These are phyloP conservation scores for Cardamine resedifolia DNA, from an alignment of 345 rosid genomes.

Conservation along the genomic window DNA sequence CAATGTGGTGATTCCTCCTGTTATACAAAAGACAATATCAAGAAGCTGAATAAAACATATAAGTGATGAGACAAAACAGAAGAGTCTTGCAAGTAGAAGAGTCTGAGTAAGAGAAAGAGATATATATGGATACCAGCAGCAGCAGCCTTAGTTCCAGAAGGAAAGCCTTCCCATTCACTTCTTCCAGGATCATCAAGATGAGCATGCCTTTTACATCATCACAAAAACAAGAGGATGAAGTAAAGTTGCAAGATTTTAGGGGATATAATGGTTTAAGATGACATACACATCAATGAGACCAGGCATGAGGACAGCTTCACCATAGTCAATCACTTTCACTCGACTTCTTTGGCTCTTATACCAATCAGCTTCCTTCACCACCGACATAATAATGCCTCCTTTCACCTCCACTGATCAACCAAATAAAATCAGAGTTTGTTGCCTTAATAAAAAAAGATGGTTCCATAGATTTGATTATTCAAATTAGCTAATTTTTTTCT, in stretches of 20 bases:
- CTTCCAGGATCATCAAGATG: constrained; percentile 99
- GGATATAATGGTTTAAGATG: background rate
- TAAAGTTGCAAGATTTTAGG: background rate
- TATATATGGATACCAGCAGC: constrained; percentile 75
- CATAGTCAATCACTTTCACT: constrained; percentile 61
- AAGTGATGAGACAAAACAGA: no score
- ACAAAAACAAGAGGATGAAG: constrained; percentile 14
- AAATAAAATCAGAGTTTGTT: background rate
- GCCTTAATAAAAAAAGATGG: background rate
- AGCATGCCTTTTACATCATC: constrained; percentile 56
- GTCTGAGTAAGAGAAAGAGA: constrained; percentile 1
- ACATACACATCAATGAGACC: constrained; percentile 91
- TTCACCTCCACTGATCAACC: constrained; percentile 64
- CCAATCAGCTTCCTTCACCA: constrained; percentile 71
- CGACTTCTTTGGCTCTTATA: constrained; percentile 40
- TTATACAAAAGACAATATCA: background rate
- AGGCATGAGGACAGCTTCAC: constrained; percentile 93
- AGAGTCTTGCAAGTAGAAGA: constrained; percentile 1
- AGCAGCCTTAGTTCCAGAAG: constrained; percentile 95
- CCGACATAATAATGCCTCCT: constrained; percentile 53
- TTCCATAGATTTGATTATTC: no score
- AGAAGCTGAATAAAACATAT: constrained; percentile 7
- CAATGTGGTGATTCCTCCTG: constrained; percentile 87
- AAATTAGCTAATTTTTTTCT: no score
- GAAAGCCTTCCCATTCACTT: constrained; percentile 97